Conservation (phyloP, 257 asterid genomes). For the Perilla frutescens region DNA sequence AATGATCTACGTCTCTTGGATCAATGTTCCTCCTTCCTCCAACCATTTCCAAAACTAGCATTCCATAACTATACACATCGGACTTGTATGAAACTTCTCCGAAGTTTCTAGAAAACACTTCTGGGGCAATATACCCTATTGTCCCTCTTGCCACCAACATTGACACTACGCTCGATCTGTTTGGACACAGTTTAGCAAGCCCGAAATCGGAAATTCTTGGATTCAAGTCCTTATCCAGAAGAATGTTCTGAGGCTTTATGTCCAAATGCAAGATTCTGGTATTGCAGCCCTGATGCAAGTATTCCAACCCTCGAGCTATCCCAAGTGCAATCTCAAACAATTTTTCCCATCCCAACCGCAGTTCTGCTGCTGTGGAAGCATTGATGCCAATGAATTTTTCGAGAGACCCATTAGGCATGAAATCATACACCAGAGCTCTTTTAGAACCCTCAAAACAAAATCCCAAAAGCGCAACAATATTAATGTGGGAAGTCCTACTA, state of each 20-base stretch:
- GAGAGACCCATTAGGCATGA: slow-evolving; percentile 52
- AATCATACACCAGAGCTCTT: slow-evolving; percentile 32
- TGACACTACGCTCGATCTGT: slow-evolving; percentile 35
- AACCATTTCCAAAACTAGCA: slow-evolving; percentile 41
- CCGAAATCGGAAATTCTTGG: slow-evolving; percentile 53
- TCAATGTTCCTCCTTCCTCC: slow-evolving; percentile 29
- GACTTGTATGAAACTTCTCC: slow-evolving; percentile 49
- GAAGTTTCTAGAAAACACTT: slow-evolving; percentile 36
- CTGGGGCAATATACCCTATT: slow-evolving; percentile 53
- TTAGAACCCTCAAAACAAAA: not conserved
- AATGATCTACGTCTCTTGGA: not conserved
- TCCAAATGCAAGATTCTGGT: slow-evolving; percentile 41
- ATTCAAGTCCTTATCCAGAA: slow-evolving; percentile 38
- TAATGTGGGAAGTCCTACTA: too few relatives aligned
- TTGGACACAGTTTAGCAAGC: slow-evolving; percentile 39
- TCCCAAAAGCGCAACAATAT: not conserved
- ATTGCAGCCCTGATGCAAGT: slow-evolving; percentile 46
- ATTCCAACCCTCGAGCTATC: slow-evolving; percentile 50
- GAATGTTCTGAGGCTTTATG: slow-evolving; percentile 52
- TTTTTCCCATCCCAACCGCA: slow-evolving; percentile 22
- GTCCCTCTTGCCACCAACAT: slow-evolving; percentile 48
- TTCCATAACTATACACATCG: slow-evolving; percentile 51
- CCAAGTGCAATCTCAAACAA: slow-evolving; percentile 40
- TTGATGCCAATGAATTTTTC: slow-evolving; percentile 34
- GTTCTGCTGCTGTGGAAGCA: not conserved